Evolutionary conservation across 2,329 filamentous ascomycete genomes (phyloP), one percentile per base, ranked within the genome.

Genomic region (Gaeumannomyces tritici): DNA sequence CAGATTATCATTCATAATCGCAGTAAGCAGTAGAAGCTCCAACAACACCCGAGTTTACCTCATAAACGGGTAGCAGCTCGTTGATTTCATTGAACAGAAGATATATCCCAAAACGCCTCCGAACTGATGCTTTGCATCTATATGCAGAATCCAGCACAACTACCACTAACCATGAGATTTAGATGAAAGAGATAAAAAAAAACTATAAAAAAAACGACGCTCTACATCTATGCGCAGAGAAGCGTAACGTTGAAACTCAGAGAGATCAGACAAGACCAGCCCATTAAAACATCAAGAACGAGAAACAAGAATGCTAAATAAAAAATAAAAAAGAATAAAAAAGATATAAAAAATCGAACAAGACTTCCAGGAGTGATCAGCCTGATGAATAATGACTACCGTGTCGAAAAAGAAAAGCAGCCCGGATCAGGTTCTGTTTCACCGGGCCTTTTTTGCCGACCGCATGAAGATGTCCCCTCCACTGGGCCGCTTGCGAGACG

Each of bases 401-500:
- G n/a, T n/a, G n/a, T n/a, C n/a, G n/a, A n/a, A 8, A 51, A 51
- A 7, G 11, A 15, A 51, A 9, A n/a, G 33, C 13, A 18, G 4
- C 13, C 2, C 33, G 6, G 33, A n/a, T 2, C 9, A 51, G 21
- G 21, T 51, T 9, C 21, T n/a, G 42, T 51, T 51, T 33, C 42
- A 51, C 42, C 42, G 42, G 18, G 64, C 64, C 56, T 77, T 81
- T 70, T 79, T 80, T 7, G 18, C 42, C 42, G 74, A 77, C 57
- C 72, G 74, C 78, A 82, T 81, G 65, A 83, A 83, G n/a, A 82
- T 72, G 64, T 77, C 77, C 5, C 18, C 21, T 9, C 42, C 42
- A 7, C 18, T 21, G 21, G 42, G 21, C 42, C 42, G 42, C 18
- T 57, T 29, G 59, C 47, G 21, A 29, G 54, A 15, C 33, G 58